Evolutionary conservation across 176 grass and related monocot genomes (phyloP), one percentile per base, ranked within the genome.

Genomic region (Stipa capillata): DNA sequence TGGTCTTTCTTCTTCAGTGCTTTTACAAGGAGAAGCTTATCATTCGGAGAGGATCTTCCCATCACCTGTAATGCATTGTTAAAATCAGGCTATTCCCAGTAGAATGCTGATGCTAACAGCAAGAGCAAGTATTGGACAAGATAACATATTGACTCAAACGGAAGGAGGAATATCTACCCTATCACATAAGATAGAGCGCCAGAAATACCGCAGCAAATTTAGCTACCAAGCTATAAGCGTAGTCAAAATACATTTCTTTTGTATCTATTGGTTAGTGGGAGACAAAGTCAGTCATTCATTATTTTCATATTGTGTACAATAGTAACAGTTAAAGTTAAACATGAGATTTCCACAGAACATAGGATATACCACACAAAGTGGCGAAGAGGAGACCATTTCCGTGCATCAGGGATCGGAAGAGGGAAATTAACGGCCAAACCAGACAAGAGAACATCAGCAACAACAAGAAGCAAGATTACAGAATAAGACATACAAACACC

Each of bases 21-120:
- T 81, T 93, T 87, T 35, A 99, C 96, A 50, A 99, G 86, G 27
- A 90, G 83, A 54, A 99, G 89, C 51, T 99, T 99, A 86, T 99
- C 96, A 33, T 83, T 99, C 29, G 96, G 96, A 64, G 96, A 99
- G 54, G 96, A 99, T 69, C 96, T 90, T 53, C 80, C 96, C 96
- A 99, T 99, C 60, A 99, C 96, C 96, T 99, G 42, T 43, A 68
- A 71, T 39, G n/a, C 41, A 64, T 52, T 56, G 31, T 71, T 55
- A 16, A 85, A 44, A 71, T 68, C 29, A 56, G 28, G 54, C 53
- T 84, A 61, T 40, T 74, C 33, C n/a, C n/a, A 44, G 51, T 69
- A 76, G 29, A 74, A 69, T n/a, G 12, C 61, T 73, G 29, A 54
- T 61, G 43, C 36, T 57, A 84, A 80, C 32, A 68, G 24, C 34